phyloP scores from a whole-genome alignment of 2,329 filamentous ascomycete species.

The Colletotrichum neosansevieriae region DNA sequence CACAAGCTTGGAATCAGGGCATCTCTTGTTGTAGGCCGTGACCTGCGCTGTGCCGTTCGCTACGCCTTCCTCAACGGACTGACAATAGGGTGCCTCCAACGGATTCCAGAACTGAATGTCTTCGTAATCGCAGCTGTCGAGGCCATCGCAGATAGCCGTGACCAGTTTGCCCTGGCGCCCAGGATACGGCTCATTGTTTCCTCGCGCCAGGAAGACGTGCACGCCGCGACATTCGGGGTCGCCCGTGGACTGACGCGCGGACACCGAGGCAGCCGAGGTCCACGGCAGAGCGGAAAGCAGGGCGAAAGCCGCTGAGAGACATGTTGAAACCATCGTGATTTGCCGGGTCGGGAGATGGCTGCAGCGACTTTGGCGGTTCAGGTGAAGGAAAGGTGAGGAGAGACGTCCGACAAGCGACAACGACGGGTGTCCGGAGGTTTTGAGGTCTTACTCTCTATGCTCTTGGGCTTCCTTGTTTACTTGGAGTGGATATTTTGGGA shows the following conservation, averaged over 20 bases:
- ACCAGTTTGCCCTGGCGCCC: conserved; percentile 47
- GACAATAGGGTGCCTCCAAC: conserved; percentile 49
- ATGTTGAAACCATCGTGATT: conserved; percentile 25
- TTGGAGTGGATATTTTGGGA: conserved; percentile 1
- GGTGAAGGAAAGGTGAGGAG: not conserved
- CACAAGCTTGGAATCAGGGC: conserved; percentile 55
- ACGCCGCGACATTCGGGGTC: conserved; percentile 44
- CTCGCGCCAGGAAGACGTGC: conserved; percentile 47
- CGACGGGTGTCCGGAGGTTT: not conserved
- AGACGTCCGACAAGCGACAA: not conserved
- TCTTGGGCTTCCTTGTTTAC: conserved; percentile 1
- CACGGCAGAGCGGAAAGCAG: conserved; percentile 7
- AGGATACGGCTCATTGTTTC: conserved; percentile 49
- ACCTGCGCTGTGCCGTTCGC: conserved; percentile 53
- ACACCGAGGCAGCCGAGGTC: conserved; percentile 24
- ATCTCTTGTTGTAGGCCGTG: conserved; percentile 53
- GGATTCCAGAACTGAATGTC: conserved; percentile 50
- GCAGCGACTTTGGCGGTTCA: not conserved
- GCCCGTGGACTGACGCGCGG: conserved; percentile 25
- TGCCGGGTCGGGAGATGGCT: not conserved
- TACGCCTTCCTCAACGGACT: conserved; percentile 52
- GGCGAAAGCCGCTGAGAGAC: conserved; percentile 25
- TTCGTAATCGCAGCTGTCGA: conserved; percentile 48
- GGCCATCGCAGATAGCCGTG: conserved; percentile 45
- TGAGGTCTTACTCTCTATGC: not conserved